Conservation (phyloP, 2,329 filamentous ascomycete genomes). For the Chlorencoelia australis region DNA sequence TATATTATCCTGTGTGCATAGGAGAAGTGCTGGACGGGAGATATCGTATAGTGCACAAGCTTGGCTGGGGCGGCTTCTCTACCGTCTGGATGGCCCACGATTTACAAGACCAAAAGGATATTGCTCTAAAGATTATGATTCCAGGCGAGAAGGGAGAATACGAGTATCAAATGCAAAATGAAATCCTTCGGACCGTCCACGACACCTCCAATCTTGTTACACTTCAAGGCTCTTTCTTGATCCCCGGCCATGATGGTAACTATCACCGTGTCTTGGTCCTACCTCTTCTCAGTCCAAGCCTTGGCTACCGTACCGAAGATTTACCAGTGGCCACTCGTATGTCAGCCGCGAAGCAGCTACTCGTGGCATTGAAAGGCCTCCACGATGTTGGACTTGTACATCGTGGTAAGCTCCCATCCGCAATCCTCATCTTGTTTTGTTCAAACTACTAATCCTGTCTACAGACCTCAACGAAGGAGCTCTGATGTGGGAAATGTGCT, state of each 20-base stretch:
- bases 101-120: conserved; percentile 5
- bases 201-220: conserved; percentile 8
- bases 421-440: conserved; percentile 2
- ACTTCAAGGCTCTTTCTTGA: conserved; percentile 5
- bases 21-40: conserved; percentile 33
- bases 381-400: conserved; percentile 11
- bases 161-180: conserved; percentile 9
- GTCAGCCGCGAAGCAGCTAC: conserved; percentile 9
- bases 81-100: conserved; percentile 37
- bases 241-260: conserved; percentile 1
- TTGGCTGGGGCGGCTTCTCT: conserved; percentile 35
- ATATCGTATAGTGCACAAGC: conserved; percentile 35
- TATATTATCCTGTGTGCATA: conserved; percentile 24
- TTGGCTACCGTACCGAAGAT: background rate
- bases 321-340: conserved; percentile 5
- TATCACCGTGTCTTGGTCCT: conserved; percentile 9
- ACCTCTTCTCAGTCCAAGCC: conserved; percentile 7
- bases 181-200: conserved; percentile 6
- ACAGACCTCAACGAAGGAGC: conserved; percentile 9
- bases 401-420: conserved; percentile 4
- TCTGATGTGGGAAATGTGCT: conserved; percentile 10
- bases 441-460: conserved; percentile 7
- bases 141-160: conserved; percentile 6
- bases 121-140: conserved; percentile 12
- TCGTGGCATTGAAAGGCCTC: conserved; percentile 8